Evolutionary conservation across 2,329 filamentous ascomycete species (phyloP), one percentile per base, ranked within the genome.

Genomic region (Chrysoporthe deuterocubensis): DNA sequence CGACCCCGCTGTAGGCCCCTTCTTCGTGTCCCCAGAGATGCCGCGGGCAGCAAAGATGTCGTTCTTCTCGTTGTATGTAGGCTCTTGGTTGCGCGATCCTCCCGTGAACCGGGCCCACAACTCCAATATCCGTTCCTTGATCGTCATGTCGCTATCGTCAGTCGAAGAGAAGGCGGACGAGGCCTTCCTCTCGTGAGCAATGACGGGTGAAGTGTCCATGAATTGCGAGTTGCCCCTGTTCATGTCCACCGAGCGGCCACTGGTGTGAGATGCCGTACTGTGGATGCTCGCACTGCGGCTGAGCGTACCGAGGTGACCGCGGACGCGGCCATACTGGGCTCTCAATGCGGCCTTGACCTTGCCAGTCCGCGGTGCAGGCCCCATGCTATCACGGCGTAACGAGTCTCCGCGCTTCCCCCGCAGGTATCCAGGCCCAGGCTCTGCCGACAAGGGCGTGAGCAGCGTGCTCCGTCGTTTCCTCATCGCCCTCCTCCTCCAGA

Each of bases 181-280:
- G 57, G 76, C 79, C 34, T 65, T 60, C 43, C 80, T 79, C 68
- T 79, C 82, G 70, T 82, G 81, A 40, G 74, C 74, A 14, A 70
- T 69, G 63, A 71, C 67, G 1, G 74, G 66, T 34, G 67, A 64
- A 2, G 60, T 4, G 34, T 80, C 77, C 68, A 81, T 77, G 69
- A 84, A 86, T 71, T 87, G 85, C 9, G 85, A 86, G 71, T 83
- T 85, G 7, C 84, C 83, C 60, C 83, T 78, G 74, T 87, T 81
- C 70, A 86, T 78, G 67, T 86, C 82, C 42, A 86, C 81, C 59
- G 78, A 80, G 2, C 81, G 77, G 9, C 75, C 74, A 18, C 74
- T 77, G 59, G 76, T 77, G 40, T 74, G 76, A 66, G 78, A 76
- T 58, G 75, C 71, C 37, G 71, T 67, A 46, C 67, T 69, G 52